phyloP scores from a whole-genome alignment of 495 filamentous ascomycete species.

The Cercophora samala region DNA sequence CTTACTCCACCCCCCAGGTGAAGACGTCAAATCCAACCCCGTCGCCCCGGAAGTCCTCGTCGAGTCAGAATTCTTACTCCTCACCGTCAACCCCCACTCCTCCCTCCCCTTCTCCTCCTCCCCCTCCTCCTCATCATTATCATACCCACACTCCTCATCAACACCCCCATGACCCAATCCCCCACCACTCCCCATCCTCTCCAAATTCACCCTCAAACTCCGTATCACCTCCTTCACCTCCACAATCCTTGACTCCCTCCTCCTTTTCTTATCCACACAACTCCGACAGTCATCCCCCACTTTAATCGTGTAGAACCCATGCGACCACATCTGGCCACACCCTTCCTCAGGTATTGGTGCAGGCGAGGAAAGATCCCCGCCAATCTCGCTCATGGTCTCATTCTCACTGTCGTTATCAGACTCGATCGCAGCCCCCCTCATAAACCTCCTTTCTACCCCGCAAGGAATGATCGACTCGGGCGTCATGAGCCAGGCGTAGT shows the following conservation, averaged over 20 bases:
- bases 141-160: background rate
- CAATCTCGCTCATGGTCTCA: background rate
- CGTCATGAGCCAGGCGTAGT: slow-evolving; percentile 23
- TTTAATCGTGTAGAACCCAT: slow-evolving; percentile 22
- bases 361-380: background rate
- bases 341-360: slow-evolving; percentile 5
- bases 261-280: slow-evolving; percentile 12
- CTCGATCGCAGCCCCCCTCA: slow-evolving; percentile 10
- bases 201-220: slow-evolving; percentile 5
- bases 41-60: background rate
- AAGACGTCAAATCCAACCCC: background rate
- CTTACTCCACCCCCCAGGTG: background rate
- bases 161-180: background rate
- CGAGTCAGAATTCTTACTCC: background rate
- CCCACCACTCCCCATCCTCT: background rate
- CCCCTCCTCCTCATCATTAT: background rate
- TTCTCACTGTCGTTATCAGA: background rate
- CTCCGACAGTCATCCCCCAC: slow-evolving; percentile 17
- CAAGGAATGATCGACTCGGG: slow-evolving; percentile 16
- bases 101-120: background rate
- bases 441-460: slow-evolving; percentile 18
- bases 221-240: slow-evolving; percentile 14
- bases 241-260: background rate
- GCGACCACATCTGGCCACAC: slow-evolving; percentile 28
- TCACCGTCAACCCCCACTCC: background rate